These are phyloP conservation scores for Neurospora cerealis DNA, from an alignment of 495 filamentous ascomycete genomes.

Conservation along the genomic window DNA sequence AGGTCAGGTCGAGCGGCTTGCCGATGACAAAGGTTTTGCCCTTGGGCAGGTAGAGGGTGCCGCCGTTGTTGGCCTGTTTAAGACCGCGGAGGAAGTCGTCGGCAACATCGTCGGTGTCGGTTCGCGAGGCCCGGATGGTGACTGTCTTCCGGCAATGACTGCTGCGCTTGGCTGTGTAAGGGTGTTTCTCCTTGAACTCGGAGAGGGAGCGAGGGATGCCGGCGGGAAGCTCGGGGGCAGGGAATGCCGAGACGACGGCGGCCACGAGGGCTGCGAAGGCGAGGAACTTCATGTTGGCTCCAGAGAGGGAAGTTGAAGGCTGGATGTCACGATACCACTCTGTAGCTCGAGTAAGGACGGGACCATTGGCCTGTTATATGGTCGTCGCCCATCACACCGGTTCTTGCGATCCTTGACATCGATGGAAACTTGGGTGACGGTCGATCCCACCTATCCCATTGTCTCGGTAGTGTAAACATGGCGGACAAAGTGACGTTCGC, in stretches of 20 bases:
- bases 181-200: constrained; percentile 23
- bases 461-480: not conserved
- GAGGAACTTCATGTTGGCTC: constrained; percentile 6
- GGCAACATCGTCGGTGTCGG: constrained; percentile 44
- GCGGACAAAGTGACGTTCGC: not conserved
- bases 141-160: constrained; percentile 28
- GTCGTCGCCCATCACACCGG: not conserved
- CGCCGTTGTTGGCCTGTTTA: constrained; percentile 44
- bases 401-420: not conserved
- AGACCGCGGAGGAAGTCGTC: constrained; percentile 43
- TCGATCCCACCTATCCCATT: not conserved
- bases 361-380: not conserved
- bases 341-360: not conserved
- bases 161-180: constrained; percentile 6
- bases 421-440: not conserved
- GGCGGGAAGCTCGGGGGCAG: constrained; percentile 12
- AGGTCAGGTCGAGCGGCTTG: constrained; percentile 46
- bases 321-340: not conserved
- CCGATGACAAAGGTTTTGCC: constrained; percentile 45
- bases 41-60: constrained; percentile 39
- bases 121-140: constrained; percentile 39
- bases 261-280: constrained; percentile 10
- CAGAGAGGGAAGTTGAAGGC: not conserved
- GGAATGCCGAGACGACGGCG: constrained; percentile 1
- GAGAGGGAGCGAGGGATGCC: constrained; percentile 19